Evolutionary conservation across 164 flowering plant genomes (phyloP).

Genomic region (Nymphaea colorata): DNA sequence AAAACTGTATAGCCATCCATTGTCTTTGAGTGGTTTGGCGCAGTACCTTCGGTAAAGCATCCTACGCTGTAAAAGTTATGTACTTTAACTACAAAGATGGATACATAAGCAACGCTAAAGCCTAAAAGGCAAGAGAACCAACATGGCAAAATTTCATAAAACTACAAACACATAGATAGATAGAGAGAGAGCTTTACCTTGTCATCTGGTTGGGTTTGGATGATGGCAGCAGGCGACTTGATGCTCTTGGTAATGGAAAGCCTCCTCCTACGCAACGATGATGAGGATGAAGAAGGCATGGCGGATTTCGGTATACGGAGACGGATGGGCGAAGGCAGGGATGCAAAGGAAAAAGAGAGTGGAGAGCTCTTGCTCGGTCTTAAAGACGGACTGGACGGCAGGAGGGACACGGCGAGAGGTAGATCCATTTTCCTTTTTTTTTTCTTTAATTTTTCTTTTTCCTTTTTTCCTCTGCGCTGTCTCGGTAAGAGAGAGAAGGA

Average conservation of each 20-base stretch:
- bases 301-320: not conserved
- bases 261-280: not conserved
- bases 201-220: not conserved
- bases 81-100: not conserved
- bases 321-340: not conserved
- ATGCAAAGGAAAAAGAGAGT: not conserved
- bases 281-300: not conserved
- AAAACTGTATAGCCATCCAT: too few species aligned
- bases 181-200: not conserved
- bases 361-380: not conserved
- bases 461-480: too few species aligned
- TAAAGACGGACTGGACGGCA: not conserved
- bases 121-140: not conserved
- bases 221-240: not conserved
- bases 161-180: too few species aligned
- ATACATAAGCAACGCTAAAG: not conserved
- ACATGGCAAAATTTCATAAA: not conserved
- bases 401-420: not conserved
- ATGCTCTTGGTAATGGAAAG: not conserved
- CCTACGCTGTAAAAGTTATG: not conserved
- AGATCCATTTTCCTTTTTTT: not conserved
- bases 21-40: too few species aligned
- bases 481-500: too few species aligned
- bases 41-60: too few species aligned
- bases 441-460: not conserved